Percentiles rank a stretch among this genome's conserved stretches.
Evolutionary conservation across 2,329 filamentous ascomycete genomes (phyloP).

Genomic region (Albophoma yamanashiensis): DNA sequence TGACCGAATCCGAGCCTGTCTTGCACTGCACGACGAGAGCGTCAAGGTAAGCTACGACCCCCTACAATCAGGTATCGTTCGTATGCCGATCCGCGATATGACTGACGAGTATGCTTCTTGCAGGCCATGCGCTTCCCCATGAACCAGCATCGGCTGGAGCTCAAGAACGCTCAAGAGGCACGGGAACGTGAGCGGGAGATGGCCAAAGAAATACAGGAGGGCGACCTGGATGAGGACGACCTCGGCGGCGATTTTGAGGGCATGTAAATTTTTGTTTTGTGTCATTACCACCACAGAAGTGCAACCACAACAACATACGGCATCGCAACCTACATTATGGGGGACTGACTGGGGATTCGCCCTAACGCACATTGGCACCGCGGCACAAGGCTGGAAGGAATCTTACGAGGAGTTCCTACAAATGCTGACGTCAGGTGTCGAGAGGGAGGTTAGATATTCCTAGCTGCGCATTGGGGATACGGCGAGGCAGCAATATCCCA

Average conservation of each 20-base stretch:
- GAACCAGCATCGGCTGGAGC: constrained; percentile 94
- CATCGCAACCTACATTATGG: background rate
- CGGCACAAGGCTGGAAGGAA: background rate
- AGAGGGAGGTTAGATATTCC: background rate
- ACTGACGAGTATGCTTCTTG: background rate
- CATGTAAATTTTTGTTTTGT: constrained; percentile 48
- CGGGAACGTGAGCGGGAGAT: constrained; percentile 91
- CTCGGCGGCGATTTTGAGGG: constrained; percentile 92
- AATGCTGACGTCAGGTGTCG: background rate
- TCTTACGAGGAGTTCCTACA: background rate
- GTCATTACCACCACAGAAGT: constrained; percentile 1
- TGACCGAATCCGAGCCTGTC: constrained; percentile 85
- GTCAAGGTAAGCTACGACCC: constrained; percentile 59
- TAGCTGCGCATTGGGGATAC: background rate
- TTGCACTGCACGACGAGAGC: constrained; percentile 91
- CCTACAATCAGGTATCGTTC: background rate
- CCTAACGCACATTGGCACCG: background rate
- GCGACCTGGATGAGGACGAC: constrained; percentile 93
- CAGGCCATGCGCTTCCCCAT: constrained; percentile 98
- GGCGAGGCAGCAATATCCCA: background rate
- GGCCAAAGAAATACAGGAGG: constrained; percentile 98
- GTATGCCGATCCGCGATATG: constrained; percentile 5
- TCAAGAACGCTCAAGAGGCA: constrained; percentile 98
- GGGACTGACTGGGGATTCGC: background rate
- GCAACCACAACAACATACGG: constrained; percentile 1